Percentiles rank a stretch among this genome's conserved stretches.
Conservation (phyloP, 805 yeast genomes). For the Saccharomycopsis babjevae region DNA sequence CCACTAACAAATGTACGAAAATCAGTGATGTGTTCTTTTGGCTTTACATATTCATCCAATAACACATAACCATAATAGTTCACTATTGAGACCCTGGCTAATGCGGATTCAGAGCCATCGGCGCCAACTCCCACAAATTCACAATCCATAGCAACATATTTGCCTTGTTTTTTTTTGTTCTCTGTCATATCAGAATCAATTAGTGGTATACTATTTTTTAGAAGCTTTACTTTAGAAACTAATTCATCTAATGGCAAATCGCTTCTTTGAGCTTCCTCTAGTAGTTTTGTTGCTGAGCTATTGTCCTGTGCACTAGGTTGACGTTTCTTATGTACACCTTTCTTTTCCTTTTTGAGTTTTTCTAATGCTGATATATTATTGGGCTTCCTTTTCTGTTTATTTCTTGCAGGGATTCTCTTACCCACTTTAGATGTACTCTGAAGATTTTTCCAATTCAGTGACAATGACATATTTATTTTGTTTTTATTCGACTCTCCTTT, state of each 20-base stretch:
- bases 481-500: background rate
- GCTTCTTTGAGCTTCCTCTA: background rate
- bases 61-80: conserved; percentile 68
- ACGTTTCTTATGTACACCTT: background rate
- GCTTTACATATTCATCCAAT: conserved; percentile 66
- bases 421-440: conserved; percentile 19
- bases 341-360: background rate
- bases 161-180: conserved; percentile 38
- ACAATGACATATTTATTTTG: conserved; percentile 24
- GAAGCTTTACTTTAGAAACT: background rate
- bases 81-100: conserved; percentile 83
- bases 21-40: conserved; percentile 67
- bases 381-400: background rate
- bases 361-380: background rate
- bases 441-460: conserved; percentile 28
- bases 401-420: background rate
- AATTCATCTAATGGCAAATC: background rate
- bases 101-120: conserved; percentile 55
- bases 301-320: background rate
- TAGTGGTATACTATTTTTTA: background rate
- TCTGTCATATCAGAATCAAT: background rate
- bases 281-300: background rate
- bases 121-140: conserved; percentile 90
- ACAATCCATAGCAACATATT: conserved; percentile 77
- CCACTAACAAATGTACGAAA: conserved; percentile 95